phyloP scores from a whole-genome alignment of 1,284 basidiomycete genomes.

The Leucoagaricus sp. region DNA sequence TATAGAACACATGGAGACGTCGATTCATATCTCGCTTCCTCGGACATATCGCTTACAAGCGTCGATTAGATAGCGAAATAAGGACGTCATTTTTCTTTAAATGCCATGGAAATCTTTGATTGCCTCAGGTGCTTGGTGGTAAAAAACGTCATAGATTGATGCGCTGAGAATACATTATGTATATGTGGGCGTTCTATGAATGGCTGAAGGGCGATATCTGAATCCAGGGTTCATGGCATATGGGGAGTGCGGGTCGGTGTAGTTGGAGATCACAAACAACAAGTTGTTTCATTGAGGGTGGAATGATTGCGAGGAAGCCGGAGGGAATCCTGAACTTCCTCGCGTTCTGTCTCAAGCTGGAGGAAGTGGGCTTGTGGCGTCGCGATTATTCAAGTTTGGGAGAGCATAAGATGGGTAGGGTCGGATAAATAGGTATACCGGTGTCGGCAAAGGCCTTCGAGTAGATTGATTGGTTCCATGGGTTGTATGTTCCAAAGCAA shows the following conservation, averaged over 20 bases:
- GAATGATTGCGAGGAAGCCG: neutral
- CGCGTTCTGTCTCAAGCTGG: neutral
- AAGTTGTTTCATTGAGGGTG: too few relatives aligned
- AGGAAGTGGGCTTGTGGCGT: too few relatives aligned
- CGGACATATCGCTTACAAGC: conserved; percentile 5
- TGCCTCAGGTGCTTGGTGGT: neutral
- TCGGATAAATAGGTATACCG: neutral
- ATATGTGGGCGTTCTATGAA: neutral
- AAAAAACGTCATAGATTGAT: neutral
- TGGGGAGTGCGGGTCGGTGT: too few relatives aligned
- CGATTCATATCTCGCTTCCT: neutral
- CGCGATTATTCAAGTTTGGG: neutral
- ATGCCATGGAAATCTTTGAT: too few relatives aligned
- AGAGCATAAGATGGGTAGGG: neutral
- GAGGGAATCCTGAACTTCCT: neutral
- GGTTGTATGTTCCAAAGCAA: too few relatives aligned
- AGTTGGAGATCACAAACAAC: too few relatives aligned
- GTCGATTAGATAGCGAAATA: too few relatives aligned
- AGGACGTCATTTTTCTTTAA: too few relatives aligned
- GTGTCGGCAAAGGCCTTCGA: neutral
- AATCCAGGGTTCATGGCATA: too few relatives aligned
- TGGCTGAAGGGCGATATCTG: neutral
- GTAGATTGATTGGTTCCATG: neutral
- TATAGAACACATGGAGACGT: neutral
- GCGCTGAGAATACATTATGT: neutral